Percentiles rank a stretch among this genome's conserved stretches.
These are phyloP conservation scores for Raddia distichophylla DNA, from an alignment of 176 grass and related monocot genomes.

Conservation along the genomic window DNA sequence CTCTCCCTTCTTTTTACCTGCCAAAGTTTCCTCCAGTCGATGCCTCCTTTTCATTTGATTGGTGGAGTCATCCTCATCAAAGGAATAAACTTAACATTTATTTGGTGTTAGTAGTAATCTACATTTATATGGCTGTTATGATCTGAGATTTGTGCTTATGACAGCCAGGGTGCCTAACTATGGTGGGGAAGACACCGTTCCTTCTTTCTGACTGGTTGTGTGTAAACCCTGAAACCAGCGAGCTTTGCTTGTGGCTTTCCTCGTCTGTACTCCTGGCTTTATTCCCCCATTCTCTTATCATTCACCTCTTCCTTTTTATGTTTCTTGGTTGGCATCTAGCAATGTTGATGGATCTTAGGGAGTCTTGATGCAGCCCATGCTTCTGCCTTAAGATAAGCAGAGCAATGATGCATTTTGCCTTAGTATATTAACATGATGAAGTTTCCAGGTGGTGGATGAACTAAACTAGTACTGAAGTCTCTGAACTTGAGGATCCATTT, in stretches of 20 bases:
- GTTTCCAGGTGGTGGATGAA: slow-evolving; percentile 13
- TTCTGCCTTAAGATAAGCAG: slow-evolving; percentile 38
- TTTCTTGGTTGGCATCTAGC: slow-evolving; percentile 36
- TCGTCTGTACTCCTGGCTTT: slow-evolving; percentile 36
- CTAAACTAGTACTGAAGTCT: neutral
- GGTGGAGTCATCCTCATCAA: slow-evolving; percentile 39
- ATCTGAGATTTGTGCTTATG: slow-evolving; percentile 14
- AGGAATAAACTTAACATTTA: slow-evolving; percentile 28
- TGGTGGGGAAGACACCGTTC: slow-evolving; percentile 26
- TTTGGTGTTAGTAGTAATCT: slow-evolving; percentile 24
- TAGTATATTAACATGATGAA: slow-evolving; percentile 13
- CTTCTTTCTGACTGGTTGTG: slow-evolving; percentile 33
- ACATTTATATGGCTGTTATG: slow-evolving; percentile 21
- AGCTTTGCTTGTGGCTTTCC: slow-evolving; percentile 43
- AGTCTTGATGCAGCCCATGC: slow-evolving; percentile 32
- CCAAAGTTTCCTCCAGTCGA: slow-evolving; percentile 40
- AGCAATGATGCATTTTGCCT: slow-evolving; percentile 28
- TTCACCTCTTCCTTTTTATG: slow-evolving; percentile 35
- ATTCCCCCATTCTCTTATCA: slow-evolving; percentile 31
- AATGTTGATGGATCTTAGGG: slow-evolving; percentile 34
- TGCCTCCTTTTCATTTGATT: slow-evolving; percentile 49
- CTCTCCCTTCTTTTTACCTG: slow-evolving; percentile 50
- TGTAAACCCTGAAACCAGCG: slow-evolving; percentile 42
- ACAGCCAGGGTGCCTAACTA: neutral
- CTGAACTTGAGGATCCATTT: slow-evolving; percentile 5